Base-by-base conservation (phyloP, 768 basidiomycete genomes). In the Naganishia onofrii region DNA sequence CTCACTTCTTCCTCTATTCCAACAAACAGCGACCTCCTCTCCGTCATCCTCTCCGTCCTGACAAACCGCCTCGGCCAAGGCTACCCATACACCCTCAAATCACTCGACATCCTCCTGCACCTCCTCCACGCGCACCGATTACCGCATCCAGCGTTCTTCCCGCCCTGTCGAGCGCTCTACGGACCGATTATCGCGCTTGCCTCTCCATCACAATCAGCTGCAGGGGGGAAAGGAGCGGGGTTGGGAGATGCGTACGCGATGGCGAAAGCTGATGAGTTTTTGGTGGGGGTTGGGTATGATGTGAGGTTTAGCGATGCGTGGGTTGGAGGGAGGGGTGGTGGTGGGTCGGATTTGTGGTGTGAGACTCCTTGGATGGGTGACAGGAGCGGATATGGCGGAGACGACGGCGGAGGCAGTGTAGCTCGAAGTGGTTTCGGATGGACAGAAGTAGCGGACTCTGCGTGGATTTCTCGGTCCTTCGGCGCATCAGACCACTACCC, bases 231-330 rank as follows among this genome's bases (percentile, higher is more conserved):
- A 42, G 42, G 42, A 42, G 6, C 23, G n/a, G 36, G 42, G 23
- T 26, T 15, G 42, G 60, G 26, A 0, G 60, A 21, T 13, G 60
- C 34, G 32, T 42, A 63, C 23, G 60, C 46, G 4, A 46, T 46
- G 38, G 36, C 60, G 36, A 63, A 63, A 42, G 60, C 60, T 46
- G 60, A 63, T 29, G 60, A 63, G 42, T 63, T 63, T 63, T 34
- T 63, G 7, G 38, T 23, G 3, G 60, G 23, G 0, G 28, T 63
- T 7, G 60, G 60, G n/a, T 63, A 63, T 34, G 60, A 44, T 17
- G 60, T 42, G 15, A 3, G 42, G 32, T 0, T 63, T 3, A 29
- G 60, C 7, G 28, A 42, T 19, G 60, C 60, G n/a, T 63, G 60
- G 60, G 38, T 42, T 42, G 60, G 36, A 19, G 60, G n/a, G n/a